Evolutionary conservation across 2,329 filamentous ascomycete genomes (phyloP), one percentile per base, ranked within the genome.

Genomic region (Colletotrichum sp.): DNA sequence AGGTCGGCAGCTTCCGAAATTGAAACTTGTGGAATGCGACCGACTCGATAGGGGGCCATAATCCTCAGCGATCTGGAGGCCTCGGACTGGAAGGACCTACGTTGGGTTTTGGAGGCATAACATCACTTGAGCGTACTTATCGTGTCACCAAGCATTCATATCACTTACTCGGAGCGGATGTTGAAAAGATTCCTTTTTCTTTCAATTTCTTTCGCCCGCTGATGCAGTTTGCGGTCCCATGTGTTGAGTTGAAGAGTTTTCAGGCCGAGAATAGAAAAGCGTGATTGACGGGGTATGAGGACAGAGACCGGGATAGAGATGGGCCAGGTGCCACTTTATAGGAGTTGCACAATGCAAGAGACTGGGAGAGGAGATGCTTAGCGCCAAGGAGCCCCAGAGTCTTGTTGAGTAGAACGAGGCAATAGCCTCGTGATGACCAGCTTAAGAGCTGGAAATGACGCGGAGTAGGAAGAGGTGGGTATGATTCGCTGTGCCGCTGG

Each of bases 1-100:
- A 30, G 24, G n/a, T 59, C 52, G 66, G 66, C 22, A 5, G 66
- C 66, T 68, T 34, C 65, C 66, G 66, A 60, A 34, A 39, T n/a
- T 44, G 52, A 3, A 34, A n/a, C 15, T 10, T 62, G 28, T 8
- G 62, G 30, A 26, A 0, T 1, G 44, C 3, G 0, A 22, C 6
- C 44, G 0, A 1, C n/a, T 52, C 44, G 44, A 52, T 52, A 52
- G 44, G 44, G 44, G 44, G 44, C 44, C 44, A 0, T 52, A 0
- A 52, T 13, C 2, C n/a, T 8, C 44, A 52, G 44, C 2, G 6
- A 52, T 52, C 44, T 22, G 44, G 44, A 52, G 44, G 1, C 44
- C 44, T 52, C 44, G 44, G 44, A 18, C 44, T 22, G 10, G 44
- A 52, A 52, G 3, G n/a, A 1, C n/a, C 44, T 52, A 9, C 44